Conservation (phyloP, 805 yeast genomes). For the Ogataea trehaloabstinens region DNA sequence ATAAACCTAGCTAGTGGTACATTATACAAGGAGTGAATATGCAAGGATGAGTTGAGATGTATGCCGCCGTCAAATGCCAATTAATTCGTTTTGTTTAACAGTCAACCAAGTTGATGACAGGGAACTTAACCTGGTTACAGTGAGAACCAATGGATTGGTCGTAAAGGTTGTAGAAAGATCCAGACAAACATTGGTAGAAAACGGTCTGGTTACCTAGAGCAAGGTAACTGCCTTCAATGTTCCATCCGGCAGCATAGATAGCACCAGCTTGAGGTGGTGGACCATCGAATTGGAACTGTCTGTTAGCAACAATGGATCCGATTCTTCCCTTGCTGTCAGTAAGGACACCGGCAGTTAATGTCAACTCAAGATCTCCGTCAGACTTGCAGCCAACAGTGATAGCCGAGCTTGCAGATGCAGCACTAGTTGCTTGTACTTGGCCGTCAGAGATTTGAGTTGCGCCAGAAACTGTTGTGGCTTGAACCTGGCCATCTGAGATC, state of each 20-base stretch:
- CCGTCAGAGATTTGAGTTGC: slow-evolving; percentile 47
- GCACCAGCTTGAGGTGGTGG: slow-evolving; percentile 65
- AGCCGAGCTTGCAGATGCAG: slow-evolving; percentile 14
- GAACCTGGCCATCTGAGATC: slow-evolving; percentile 46
- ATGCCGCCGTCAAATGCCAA: slow-evolving; percentile 1
- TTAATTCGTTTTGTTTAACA: slow-evolving; percentile 32
- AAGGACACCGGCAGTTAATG: slow-evolving; percentile 40
- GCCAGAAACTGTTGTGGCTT: slow-evolving; percentile 34
- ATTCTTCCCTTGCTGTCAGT: slow-evolving; percentile 50
- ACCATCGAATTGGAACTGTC: slow-evolving; percentile 66
- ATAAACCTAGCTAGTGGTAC: slow-evolving; percentile 3
- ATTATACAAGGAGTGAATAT: slow-evolving; percentile 3
- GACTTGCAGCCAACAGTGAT: slow-evolving; percentile 33
- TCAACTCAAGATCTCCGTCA: slow-evolving; percentile 41
- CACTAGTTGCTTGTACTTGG: slow-evolving; percentile 38
- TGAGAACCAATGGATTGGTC: slow-evolving; percentile 45
- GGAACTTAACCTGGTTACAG: slow-evolving; percentile 45
- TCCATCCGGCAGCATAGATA: slow-evolving; percentile 52
- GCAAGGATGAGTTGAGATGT: not conserved
- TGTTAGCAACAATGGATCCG: slow-evolving; percentile 60
- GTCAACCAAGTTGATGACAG: slow-evolving; percentile 42
- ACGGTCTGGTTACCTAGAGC: slow-evolving; percentile 48
- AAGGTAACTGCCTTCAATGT: slow-evolving; percentile 44
- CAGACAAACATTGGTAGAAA: slow-evolving; percentile 57
- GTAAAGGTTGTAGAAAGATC: slow-evolving; percentile 57